phyloP scores from a whole-genome alignment of 768 basidiomycete genomes.

The Termitomyces sp. region DNA sequence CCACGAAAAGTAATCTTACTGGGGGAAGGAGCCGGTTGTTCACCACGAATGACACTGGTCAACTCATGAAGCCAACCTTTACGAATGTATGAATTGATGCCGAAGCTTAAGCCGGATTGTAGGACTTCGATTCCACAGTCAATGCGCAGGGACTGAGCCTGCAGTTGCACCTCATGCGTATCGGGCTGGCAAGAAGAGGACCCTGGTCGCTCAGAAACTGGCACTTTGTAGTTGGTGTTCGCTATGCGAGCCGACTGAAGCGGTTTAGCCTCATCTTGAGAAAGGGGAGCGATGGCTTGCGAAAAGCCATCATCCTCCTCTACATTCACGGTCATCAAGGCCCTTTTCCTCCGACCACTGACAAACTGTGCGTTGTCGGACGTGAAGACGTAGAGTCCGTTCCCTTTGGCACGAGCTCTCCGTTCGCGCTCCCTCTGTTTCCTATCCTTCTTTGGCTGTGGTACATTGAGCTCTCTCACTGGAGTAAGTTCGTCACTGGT shows the following conservation, averaged over 20 bases:
- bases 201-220: neutral
- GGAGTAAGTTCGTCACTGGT: constrained; percentile 21
- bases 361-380: constrained; percentile 31
- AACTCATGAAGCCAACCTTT: constrained; percentile 60
- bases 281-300: constrained; percentile 31
- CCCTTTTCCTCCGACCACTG: constrained; percentile 25
- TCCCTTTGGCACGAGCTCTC: constrained; percentile 19
- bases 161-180: neutral
- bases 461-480: constrained; percentile 7
- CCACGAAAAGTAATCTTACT: constrained; percentile 27
- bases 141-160: constrained; percentile 20
- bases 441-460: constrained; percentile 19
- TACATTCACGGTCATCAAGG: constrained; percentile 34
- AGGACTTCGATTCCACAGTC: constrained; percentile 52
- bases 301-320: constrained; percentile 43
- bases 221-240: constrained; percentile 1
- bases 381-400: constrained; percentile 33
- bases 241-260: constrained; percentile 12
- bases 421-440: constrained; percentile 24
- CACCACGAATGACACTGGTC: constrained; percentile 26
- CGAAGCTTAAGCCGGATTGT: constrained; percentile 48
- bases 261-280: constrained; percentile 8
- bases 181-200: neutral
- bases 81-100: constrained; percentile 45
- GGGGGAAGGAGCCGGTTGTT: constrained; percentile 23